A percentile compares a stretch with the other conserved stretches of the same genome.
Evolutionary conservation across 441 rosid genomes (phyloP).

Genomic region (Pelargonium australe): DNA sequence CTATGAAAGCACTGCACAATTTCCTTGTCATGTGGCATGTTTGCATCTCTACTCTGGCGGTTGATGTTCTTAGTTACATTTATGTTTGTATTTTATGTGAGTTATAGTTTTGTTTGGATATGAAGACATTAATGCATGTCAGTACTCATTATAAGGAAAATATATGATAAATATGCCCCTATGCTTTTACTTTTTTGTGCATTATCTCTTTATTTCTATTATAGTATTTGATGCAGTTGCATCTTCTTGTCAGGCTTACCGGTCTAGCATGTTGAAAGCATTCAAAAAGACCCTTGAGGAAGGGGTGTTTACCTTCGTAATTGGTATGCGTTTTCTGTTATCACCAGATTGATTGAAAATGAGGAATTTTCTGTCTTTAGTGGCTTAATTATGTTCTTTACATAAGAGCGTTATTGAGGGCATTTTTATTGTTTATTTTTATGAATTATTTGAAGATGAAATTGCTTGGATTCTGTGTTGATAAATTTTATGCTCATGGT

Average conservation of each 20-base stretch:
- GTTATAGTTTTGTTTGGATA: too few relatives aligned
- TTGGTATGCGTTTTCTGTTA: constrained; percentile 50
- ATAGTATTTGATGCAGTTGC: constrained; percentile 14
- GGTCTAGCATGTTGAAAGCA: constrained; percentile 94
- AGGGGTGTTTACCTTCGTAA: constrained; percentile 71
- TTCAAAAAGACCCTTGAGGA: constrained; percentile 87
- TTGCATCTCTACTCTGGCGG: background rate
- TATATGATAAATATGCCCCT: background rate
- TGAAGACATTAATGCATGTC: background rate
- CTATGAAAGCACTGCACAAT: background rate
- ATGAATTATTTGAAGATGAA: constrained; percentile 25
- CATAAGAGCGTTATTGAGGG: too few relatives aligned
- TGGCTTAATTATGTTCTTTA: too few relatives aligned
- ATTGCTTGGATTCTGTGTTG: constrained; percentile 22
- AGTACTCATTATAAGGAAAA: background rate
- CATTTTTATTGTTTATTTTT: too few relatives aligned
- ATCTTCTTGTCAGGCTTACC: constrained; percentile 48
- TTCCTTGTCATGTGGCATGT: background rate
- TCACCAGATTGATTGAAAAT: constrained; percentile 4
- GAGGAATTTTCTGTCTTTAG: background rate
- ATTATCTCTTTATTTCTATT: background rate
- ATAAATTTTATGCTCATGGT: constrained; percentile 14
- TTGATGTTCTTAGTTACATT: background rate
- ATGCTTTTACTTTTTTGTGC: background rate
- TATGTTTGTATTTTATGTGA: too few relatives aligned